These are phyloP conservation scores for Chaetomium sp. DNA, from an alignment of 2,329 filamentous ascomycete genomes.

Conservation along the genomic window DNA sequence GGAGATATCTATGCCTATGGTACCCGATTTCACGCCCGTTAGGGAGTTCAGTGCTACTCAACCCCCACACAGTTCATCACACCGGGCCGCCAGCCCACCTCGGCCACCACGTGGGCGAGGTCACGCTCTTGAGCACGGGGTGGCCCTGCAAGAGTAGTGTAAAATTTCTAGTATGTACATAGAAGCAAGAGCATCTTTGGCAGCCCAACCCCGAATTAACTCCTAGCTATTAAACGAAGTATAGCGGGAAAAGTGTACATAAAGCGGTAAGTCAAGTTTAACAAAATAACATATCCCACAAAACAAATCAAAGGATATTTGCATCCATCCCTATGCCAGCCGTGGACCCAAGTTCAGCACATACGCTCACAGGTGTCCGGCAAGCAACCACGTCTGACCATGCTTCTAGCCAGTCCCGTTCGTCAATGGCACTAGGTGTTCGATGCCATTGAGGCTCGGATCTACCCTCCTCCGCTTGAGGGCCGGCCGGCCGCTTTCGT, in stretches of 20 bases:
- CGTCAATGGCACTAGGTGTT: not conserved
- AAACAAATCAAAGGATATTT: not conserved
- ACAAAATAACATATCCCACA: not conserved
- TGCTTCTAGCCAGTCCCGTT: constrained; percentile 1
- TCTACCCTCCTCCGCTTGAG: constrained; percentile 18
- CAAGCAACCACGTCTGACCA: not conserved
- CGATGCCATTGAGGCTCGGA: not conserved
- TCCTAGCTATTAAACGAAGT: not conserved
- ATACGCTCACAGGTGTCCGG: not conserved
- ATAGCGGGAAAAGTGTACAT: not conserved
- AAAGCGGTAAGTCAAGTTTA: not conserved
- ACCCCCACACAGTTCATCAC: not conserved
- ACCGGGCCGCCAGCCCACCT: not conserved
- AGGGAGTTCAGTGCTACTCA: not conserved
- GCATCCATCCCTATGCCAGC: not conserved
- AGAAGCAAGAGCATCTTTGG: not conserved
- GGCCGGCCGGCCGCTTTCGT: not conserved
- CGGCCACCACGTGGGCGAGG: not conserved
- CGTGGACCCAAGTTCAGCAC: not conserved
- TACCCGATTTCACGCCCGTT: not conserved
- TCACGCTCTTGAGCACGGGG: not conserved
- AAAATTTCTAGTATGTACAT: too few species aligned
- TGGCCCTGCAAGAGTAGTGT: not conserved
- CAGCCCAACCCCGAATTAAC: not conserved
- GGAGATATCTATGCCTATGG: not conserved